phyloP scores from a whole-genome alignment of 2,329 filamentous ascomycete genomes.

The Hypoxylon sp. region DNA sequence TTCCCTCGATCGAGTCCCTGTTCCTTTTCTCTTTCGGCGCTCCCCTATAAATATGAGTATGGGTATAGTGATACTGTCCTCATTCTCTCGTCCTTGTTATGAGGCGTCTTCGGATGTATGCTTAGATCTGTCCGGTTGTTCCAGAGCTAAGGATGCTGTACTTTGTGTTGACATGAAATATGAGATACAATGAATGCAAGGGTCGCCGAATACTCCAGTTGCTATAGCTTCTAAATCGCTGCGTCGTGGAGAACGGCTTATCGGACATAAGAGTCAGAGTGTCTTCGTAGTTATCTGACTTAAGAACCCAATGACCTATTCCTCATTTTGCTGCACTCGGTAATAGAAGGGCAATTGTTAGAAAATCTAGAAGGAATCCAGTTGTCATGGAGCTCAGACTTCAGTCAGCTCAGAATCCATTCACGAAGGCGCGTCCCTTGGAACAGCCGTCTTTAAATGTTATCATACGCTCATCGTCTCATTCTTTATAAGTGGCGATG shows the following conservation, averaged over 20 bases:
- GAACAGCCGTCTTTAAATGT: constrained; percentile 9
- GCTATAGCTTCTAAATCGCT: not conserved
- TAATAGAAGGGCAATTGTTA: not conserved
- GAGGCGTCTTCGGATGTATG: constrained; percentile 26
- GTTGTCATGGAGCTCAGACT: not conserved
- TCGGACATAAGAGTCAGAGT: not conserved
- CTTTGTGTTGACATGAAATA: constrained; percentile 9
- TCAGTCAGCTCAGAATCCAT: constrained; percentile 1
- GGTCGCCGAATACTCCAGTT: constrained; percentile 3
- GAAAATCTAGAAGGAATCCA: constrained; percentile 7
- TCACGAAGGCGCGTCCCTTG: not conserved
- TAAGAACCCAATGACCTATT: constrained; percentile 1
- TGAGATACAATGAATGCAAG: constrained; percentile 17
- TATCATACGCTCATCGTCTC: constrained; percentile 56
- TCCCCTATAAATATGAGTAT: constrained; percentile 24
- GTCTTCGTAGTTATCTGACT: not conserved
- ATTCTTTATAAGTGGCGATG: constrained; percentile 54
- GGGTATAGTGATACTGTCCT: constrained; percentile 22
- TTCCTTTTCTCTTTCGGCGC: constrained; percentile 3
- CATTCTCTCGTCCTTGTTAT: constrained; percentile 12
- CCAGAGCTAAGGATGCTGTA: constrained; percentile 9
- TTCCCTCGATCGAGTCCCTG: constrained; percentile 10
- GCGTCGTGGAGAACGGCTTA: constrained; percentile 6
- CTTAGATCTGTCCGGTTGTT: constrained; percentile 11
- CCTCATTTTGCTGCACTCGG: not conserved